Base-by-base conservation (phyloP, 23 red algal species). In the Gracilaria domingensis region DNA sequence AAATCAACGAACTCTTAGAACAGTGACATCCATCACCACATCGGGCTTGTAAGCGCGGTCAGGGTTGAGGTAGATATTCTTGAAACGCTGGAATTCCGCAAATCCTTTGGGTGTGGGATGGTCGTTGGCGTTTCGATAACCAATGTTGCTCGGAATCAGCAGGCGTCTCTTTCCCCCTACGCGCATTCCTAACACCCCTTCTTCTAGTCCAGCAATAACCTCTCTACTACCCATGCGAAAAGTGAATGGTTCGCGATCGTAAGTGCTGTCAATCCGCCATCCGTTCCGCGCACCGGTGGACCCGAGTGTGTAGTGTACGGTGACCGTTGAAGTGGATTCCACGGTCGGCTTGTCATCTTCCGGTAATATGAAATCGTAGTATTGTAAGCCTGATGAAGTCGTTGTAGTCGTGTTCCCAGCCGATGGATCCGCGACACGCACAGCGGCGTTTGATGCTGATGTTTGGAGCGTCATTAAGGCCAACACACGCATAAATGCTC, bases 31-130 rank as follows among this genome's bases (percentile, higher is more conserved):
- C 36, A 93, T 86, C 18, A 93, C 83, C 13, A 93, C 56, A 60
- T 87, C 84, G 2, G 92, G 92, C 29, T 82, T 74, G 59, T 87
- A 94, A 0, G 58, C 57, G 16, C 92, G 69, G 44, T 87, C 72
- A 44, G 33, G 55, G 64, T 94, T 94, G n/a, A 88, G 49, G 29
- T 94, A 94, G 34, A 94, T 88, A 34, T 94, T 94, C 84, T 94
- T 94, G 54, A 87, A 94, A 42, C 92, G 66, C 75, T 94, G 92
- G 28, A 54, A 87, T 71, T 87, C 92, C 13, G 82, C 92, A 88
- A 94, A 94, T 12, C 85, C 95, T 51, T 67, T 71, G 9, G 81
- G 76, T 45, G 83, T 25, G 33, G 92, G 92, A 32, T 58, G 82
- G 48, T 75, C 92, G 11, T 80, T 75, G 9, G 37, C 58, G 30